Evolutionary conservation across 805 yeast species (phyloP).

Genomic region (Ogataea dorogensis): DNA sequence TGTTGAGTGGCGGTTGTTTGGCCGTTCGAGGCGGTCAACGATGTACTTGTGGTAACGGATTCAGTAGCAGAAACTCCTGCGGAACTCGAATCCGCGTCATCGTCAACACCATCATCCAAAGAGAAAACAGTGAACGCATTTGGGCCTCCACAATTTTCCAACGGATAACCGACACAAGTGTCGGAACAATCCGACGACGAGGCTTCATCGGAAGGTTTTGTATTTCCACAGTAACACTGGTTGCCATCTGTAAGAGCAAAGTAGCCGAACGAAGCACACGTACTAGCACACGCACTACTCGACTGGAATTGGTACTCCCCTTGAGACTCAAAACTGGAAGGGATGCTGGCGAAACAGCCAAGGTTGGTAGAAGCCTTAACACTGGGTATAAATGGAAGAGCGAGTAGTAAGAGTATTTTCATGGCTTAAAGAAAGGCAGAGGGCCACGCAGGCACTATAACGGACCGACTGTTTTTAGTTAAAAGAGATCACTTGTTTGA

Average conservation of each 20-base stretch:
- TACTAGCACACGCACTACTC: slow-evolving; percentile 49
- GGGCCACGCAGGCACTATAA: slow-evolving; percentile 7
- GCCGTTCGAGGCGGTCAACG: too few species aligned
- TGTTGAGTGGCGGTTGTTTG: too few species aligned
- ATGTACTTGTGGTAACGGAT: too few species aligned
- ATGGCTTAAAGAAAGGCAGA: slow-evolving; percentile 2
- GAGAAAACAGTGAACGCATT: slow-evolving; percentile 47
- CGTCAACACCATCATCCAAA: slow-evolving; percentile 28
- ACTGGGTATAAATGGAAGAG: slow-evolving; percentile 9
- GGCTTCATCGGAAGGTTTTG: slow-evolving; percentile 33
- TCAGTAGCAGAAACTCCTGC: slow-evolving; percentile 1
- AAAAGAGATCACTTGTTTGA: slow-evolving; percentile 6
- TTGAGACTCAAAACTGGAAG: slow-evolving; percentile 35
- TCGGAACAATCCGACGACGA: slow-evolving; percentile 39
- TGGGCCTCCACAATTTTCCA: slow-evolving; percentile 58
- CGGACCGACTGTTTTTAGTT: background rate
- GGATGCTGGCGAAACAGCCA: slow-evolving; percentile 43
- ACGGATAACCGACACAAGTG: slow-evolving; percentile 61
- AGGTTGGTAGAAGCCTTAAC: slow-evolving; percentile 9
- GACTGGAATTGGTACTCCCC: slow-evolving; percentile 61
- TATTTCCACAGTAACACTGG: slow-evolving; percentile 66
- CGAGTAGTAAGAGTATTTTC: slow-evolving; percentile 1
- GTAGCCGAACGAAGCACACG: slow-evolving; percentile 40
- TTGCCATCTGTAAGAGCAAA: slow-evolving; percentile 55
- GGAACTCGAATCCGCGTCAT: slow-evolving; percentile 22